Evolutionary conservation across 805 yeast species (phyloP), one percentile per base, ranked within the genome.

Genomic region (Candida vaughaniae): DNA sequence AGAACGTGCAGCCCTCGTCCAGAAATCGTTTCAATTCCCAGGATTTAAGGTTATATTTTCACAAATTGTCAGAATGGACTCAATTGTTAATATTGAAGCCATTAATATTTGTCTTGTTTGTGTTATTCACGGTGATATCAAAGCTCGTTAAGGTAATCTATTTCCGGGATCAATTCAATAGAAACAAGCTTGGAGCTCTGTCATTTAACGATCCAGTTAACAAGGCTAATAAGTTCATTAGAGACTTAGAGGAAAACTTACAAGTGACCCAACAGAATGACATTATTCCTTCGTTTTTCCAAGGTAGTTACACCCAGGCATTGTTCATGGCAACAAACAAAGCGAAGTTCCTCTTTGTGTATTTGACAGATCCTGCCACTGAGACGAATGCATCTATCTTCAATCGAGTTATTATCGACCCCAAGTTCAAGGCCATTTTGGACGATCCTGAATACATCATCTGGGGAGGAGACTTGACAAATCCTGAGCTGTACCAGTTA

Each of bases 401-500:
- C 33, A 58, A 69, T 10, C 70, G 71, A 8, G 71, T 87, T 3
- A 55, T 88, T 31, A 62, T 79, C 29, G 67, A 75, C 41, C 71
- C 68, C 2, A 58, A 56, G 17, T 77, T 85, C 36, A 61, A 75
- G 10, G 57, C 66, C 4, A 36, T 64, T 2, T 65, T 64, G 31
- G 38, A 52, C 12, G 48, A 52, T 78, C 36, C 46, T 6, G 73
- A 85, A 30, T 55, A 82, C 2, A 46, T 86, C 3, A 60, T 86
- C 2, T 91, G 98, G 98, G 95, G 90, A 28, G 96, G 96, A 6
- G 82, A 86, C 53, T 76, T 84, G 16, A 73, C 75, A n/a, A 79
- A 80, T 39, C 78, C 89, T 15, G 98, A 91, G 57, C 86, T 91
- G 1, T 80, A 77, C 52, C 95, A 87, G 49, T 80, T 88, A 11